These are phyloP conservation scores for Blastocystis sp. DNA, from an alignment of 352 stramenopile genomes.

Conservation along the genomic window DNA sequence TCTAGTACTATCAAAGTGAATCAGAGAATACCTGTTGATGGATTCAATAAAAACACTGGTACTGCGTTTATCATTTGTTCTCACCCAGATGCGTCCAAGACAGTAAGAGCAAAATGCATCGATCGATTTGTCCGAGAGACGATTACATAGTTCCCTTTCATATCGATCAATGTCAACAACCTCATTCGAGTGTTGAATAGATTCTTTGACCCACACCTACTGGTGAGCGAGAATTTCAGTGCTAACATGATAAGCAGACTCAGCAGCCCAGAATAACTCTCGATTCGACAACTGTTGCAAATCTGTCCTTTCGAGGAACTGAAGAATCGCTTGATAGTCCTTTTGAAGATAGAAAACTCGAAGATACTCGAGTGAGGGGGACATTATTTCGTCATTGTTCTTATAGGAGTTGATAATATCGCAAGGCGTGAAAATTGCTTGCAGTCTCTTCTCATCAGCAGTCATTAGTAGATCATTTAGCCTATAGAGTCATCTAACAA, in stretches of 20 bases:
- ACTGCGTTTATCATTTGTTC: background rate
- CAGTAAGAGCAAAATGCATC: conserved; percentile 21
- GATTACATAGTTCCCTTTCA: background rate
- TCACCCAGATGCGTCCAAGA: conserved; percentile 20
- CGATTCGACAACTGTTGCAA: background rate
- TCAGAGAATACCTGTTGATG: background rate
- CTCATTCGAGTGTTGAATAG: too few relatives aligned
- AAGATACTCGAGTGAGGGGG: background rate
- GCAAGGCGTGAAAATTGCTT: background rate
- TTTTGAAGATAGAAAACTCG: background rate
- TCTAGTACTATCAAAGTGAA: background rate
- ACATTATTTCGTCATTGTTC: background rate
- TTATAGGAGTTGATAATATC: background rate
- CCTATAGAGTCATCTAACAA: background rate
- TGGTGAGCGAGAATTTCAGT: too few relatives aligned
- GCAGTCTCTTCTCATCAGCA: background rate
- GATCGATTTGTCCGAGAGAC: background rate
- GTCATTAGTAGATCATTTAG: conserved; percentile 13
- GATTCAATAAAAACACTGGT: conserved; percentile 6
- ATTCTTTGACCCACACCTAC: background rate
- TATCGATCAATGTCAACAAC: background rate
- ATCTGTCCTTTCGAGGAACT: background rate
- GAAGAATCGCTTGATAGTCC: background rate
- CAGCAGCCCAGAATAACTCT: background rate
- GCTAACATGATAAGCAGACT: background rate